phyloP scores from a whole-genome alignment of 2,329 filamentous ascomycete genomes.

The Trichophyton rubrum region DNA sequence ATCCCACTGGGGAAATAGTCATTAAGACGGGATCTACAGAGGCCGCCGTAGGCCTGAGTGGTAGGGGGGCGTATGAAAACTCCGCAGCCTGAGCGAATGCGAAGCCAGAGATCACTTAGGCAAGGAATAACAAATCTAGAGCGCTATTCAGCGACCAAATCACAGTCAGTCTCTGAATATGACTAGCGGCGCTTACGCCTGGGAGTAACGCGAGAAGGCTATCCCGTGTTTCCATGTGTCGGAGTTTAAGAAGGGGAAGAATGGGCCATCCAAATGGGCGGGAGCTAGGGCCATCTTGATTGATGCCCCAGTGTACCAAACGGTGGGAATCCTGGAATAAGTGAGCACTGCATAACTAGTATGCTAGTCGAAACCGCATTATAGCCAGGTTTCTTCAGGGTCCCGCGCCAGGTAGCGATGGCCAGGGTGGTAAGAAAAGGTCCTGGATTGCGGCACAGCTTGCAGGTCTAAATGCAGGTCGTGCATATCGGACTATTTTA shows the following conservation, averaged over 20 bases:
- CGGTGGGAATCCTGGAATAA: background rate
- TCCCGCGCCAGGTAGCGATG: background rate
- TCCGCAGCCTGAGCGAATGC: conserved; percentile 2
- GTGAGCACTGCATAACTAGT: background rate
- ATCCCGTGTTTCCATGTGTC: background rate
- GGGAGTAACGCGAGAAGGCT: background rate
- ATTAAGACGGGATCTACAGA: background rate
- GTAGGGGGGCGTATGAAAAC: background rate
- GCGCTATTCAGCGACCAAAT: background rate
- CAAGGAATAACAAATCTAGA: background rate
- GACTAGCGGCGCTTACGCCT: background rate
- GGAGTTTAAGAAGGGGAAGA: background rate
- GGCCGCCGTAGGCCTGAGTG: background rate
- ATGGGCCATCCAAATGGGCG: background rate
- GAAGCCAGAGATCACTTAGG: background rate
- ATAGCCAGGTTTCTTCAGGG: background rate
- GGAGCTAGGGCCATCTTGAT: background rate
- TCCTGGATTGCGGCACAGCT: background rate
- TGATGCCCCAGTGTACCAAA: background rate
- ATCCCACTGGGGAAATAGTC: background rate
- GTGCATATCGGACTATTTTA: background rate
- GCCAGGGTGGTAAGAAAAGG: background rate
- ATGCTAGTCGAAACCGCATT: background rate
- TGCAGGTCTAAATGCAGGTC: background rate
- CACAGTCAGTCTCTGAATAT: background rate